Percentiles rank a stretch among this genome's conserved stretches.
phyloP scores from a whole-genome alignment of 306 rosid species.

The Hippophae rhamnoides region DNA sequence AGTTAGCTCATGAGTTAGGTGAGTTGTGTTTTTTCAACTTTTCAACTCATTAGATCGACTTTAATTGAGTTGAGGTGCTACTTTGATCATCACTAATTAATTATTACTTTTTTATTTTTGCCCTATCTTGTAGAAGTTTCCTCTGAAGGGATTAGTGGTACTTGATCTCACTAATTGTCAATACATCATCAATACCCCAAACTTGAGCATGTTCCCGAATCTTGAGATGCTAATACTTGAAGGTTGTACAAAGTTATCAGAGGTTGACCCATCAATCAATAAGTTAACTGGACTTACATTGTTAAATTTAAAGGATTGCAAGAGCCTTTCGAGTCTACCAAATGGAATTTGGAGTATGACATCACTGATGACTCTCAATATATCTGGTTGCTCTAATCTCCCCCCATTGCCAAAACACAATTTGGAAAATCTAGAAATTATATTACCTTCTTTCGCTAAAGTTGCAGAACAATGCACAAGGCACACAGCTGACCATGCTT shows the following conservation, averaged over 20 bases:
- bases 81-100: too few relatives aligned
- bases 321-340: neutral
- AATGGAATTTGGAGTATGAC: neutral
- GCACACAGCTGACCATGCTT: too few relatives aligned
- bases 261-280: constrained; percentile 5
- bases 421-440: too few relatives aligned
- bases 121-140: neutral
- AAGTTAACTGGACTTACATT: neutral
- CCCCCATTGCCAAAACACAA: neutral
- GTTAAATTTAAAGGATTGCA: neutral
- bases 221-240: constrained; percentile 12
- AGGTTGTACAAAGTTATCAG: constrained; percentile 8
- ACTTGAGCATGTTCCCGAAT: constrained; percentile 6
- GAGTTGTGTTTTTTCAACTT: too few relatives aligned
- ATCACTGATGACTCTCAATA: neutral
- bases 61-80: too few relatives aligned
- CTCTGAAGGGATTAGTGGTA: neutral
- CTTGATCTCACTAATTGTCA: constrained; percentile 8
- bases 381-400: neutral
- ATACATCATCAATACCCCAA: constrained; percentile 9
- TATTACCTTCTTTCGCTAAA: too few relatives aligned
- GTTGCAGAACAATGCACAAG: too few relatives aligned
- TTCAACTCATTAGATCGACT: too few relatives aligned
- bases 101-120: neutral
- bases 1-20: too few relatives aligned